A percentile compares a stretch with the other conserved stretches of the same genome.
Evolutionary conservation across 2,329 filamentous ascomycete genomes (phyloP).

Genomic region (Xylariaceae sp.): DNA sequence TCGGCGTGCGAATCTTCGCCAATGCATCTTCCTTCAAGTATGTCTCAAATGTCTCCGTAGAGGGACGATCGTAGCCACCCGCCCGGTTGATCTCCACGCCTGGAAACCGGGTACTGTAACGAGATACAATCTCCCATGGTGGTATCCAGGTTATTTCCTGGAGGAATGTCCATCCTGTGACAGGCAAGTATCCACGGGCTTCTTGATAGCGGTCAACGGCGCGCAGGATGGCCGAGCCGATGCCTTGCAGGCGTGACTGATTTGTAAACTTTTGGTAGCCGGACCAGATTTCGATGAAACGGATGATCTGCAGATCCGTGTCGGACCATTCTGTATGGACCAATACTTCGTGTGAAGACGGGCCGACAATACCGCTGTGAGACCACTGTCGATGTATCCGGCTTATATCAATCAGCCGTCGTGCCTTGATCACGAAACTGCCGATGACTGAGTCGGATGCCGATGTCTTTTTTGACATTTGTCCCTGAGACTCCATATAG

Average conservation of each 20-base stretch:
- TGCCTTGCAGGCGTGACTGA: constrained; percentile 50
- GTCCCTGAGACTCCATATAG: constrained; percentile 40
- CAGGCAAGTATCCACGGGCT: constrained; percentile 40
- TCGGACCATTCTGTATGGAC: constrained; percentile 39
- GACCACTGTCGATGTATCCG: constrained; percentile 47
- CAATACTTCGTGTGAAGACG: constrained; percentile 24
- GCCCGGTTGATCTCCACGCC: constrained; percentile 40
- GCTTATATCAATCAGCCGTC: constrained; percentile 45
- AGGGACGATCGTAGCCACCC: constrained; percentile 38
- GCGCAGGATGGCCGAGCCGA: constrained; percentile 61
- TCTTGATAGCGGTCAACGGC: constrained; percentile 55
- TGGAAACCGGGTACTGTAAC: constrained; percentile 56
- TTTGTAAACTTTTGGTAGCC: constrained; percentile 49
- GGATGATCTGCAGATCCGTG: constrained; percentile 52
- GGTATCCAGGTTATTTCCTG: constrained; percentile 69
- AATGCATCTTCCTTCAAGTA: constrained; percentile 41
- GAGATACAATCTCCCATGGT: constrained; percentile 63
- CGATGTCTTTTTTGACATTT: neutral
- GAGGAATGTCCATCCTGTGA: constrained; percentile 59
- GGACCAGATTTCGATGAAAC: constrained; percentile 66
- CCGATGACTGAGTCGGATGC: neutral
- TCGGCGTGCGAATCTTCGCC: constrained; percentile 50
- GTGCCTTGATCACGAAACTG: constrained; percentile 47
- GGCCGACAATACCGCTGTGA: constrained; percentile 45
- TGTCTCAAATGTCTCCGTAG: constrained; percentile 31